Conservation (phyloP, 1,139 yeast genomes). For the Taphrina pruni region DNA sequence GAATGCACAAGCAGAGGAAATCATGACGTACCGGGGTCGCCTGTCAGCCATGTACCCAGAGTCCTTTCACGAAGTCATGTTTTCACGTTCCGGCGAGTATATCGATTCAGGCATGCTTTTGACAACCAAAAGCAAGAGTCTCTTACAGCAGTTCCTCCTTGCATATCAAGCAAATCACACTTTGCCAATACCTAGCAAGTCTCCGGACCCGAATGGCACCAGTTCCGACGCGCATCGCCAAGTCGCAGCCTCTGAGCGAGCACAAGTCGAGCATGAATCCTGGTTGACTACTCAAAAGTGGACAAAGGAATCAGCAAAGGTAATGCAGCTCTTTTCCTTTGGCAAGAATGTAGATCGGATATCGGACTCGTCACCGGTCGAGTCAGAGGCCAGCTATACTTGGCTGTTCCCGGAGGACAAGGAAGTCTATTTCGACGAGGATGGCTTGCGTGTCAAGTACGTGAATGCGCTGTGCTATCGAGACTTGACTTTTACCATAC, state of each 20-base stretch:
- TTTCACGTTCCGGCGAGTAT: neutral
- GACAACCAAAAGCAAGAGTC: neutral
- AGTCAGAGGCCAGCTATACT: neutral
- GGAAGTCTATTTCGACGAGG: neutral
- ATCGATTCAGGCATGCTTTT: conserved; percentile 4
- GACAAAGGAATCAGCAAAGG: conserved; percentile 13
- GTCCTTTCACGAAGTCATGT: neutral
- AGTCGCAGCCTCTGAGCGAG: neutral
- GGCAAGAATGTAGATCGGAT: neutral
- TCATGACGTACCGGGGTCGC: conserved; percentile 1
- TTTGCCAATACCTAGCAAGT: neutral
- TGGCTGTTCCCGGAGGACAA: conserved; percentile 1
- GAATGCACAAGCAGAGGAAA: conserved; percentile 10
- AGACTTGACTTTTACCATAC: neutral
- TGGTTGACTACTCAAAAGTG: conserved; percentile 32
- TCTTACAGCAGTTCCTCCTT: neutral
- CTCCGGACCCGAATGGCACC: neutral
- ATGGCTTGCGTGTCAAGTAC: conserved; percentile 5
- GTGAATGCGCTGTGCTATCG: conserved; percentile 1
- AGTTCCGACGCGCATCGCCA: neutral
- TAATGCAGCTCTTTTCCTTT: conserved; percentile 13
- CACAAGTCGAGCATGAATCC: conserved; percentile 2
- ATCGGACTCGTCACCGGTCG: neutral
- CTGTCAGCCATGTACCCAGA: neutral
- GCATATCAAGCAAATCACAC: neutral